These are phyloP conservation scores for Mucor racemosus DNA, from an alignment of 371 early-diverging fungal species.

Conservation along the genomic window DNA sequence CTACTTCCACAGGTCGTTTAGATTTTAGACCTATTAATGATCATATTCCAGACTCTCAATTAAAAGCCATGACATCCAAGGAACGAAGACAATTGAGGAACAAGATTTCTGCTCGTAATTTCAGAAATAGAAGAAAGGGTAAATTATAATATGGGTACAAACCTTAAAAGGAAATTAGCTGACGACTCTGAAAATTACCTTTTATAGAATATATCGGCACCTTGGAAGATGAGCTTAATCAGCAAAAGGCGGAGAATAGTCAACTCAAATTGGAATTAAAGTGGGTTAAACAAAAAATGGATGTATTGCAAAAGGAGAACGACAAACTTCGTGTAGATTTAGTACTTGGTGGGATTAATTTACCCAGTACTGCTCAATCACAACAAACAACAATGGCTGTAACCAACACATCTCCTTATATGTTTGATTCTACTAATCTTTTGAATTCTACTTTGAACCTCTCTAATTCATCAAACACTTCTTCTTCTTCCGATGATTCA, in stretches of 20 bases:
- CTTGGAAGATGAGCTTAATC: conserved; percentile 64
- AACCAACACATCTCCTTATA: conserved; percentile 8
- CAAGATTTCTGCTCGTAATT: conserved; percentile 91
- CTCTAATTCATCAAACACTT: conserved; percentile 13
- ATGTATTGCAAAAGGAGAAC: conserved; percentile 41
- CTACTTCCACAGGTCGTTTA: conserved; percentile 22
- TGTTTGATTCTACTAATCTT: conserved; percentile 18
- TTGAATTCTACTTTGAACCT: conserved; percentile 12
- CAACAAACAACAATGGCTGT: not conserved
- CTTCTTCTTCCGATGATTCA: conserved; percentile 33
- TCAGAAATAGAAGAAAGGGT: conserved; percentile 88
- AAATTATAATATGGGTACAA: conserved; percentile 19
- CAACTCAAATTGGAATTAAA: conserved; percentile 60
- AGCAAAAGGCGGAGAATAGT: conserved; percentile 57
- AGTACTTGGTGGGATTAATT: conserved; percentile 22
- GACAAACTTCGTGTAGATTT: conserved; percentile 42
- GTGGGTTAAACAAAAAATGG: conserved; percentile 34
- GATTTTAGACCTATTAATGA: conserved; percentile 28
- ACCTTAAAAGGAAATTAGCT: conserved; percentile 17
- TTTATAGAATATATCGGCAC: conserved; percentile 74
- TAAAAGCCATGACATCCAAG: conserved; percentile 74
- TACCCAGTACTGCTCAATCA: conserved; percentile 5
- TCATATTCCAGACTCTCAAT: conserved; percentile 37
- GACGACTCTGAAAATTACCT: conserved; percentile 23
- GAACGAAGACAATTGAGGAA: conserved; percentile 89